Percentiles rank a stretch among this genome's conserved stretches.
Conservation (phyloP, 805 yeast genomes). For the Sungouiella thailandica region DNA sequence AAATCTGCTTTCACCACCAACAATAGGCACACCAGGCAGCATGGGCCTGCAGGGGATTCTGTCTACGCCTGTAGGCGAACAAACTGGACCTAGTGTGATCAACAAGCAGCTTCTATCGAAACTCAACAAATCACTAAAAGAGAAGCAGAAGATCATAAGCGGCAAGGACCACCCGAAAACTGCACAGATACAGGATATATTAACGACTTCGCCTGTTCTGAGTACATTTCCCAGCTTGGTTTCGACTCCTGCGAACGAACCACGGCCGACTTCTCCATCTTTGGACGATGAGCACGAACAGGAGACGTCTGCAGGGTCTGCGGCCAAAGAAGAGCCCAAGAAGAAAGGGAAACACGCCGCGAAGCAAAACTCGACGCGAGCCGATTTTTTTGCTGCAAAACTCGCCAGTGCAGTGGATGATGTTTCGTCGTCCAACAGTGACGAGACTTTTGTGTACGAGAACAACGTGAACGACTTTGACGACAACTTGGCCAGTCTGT, state of each 20-base stretch:
- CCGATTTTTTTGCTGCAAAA: conserved; percentile 92
- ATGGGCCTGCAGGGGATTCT: no score
- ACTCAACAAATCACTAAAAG: conserved; percentile 39
- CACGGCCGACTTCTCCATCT: conserved; percentile 1
- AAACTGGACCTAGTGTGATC: conserved; percentile 15
- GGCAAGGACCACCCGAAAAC: conserved; percentile 33
- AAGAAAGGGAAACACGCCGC: conserved; percentile 25
- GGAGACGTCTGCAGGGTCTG: conserved; percentile 1
- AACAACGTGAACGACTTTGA: conserved; percentile 28
- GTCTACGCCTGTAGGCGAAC: no score
- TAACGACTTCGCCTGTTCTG: conserved; percentile 31
- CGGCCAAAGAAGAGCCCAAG: conserved; percentile 8
- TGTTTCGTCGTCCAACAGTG: conserved; percentile 80
- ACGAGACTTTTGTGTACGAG: conserved; percentile 96
- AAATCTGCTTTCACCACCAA: no score
- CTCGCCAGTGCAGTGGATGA: conserved; percentile 93
- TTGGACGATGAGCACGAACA: conserved; percentile 3
- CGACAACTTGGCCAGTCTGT: conserved; percentile 1
- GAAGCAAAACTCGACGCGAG: conserved; percentile 63
- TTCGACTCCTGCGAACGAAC: neutral
- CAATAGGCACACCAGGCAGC: no score
- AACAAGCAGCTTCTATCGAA: conserved; percentile 32
- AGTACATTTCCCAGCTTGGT: conserved; percentile 5
- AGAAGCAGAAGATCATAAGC: conserved; percentile 36
- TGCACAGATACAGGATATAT: conserved; percentile 30